phyloP scores from a whole-genome alignment of 345 rosid species.

The Populus deltoides region DNA sequence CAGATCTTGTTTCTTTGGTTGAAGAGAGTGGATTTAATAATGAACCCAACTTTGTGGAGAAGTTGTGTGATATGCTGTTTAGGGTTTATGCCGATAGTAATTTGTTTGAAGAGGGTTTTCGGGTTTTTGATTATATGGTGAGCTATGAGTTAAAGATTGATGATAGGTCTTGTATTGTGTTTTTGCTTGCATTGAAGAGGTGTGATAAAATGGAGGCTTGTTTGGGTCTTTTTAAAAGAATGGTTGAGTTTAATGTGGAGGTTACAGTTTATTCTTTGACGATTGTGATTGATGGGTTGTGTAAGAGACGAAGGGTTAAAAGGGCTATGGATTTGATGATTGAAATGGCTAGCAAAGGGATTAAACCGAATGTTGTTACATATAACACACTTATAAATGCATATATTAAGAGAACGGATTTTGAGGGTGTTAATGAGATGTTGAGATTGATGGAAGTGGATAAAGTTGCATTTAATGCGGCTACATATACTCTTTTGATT shows the following conservation, averaged over 20 bases:
- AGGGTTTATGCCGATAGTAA: constrained; percentile 64
- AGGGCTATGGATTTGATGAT: constrained; percentile 49
- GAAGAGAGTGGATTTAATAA: constrained; percentile 14
- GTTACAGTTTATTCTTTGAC: constrained; percentile 64
- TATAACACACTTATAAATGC: constrained; percentile 68
- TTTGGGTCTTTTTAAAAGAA: constrained; percentile 49
- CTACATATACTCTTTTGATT: constrained; percentile 59
- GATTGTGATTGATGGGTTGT: constrained; percentile 59
- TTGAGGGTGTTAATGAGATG: constrained; percentile 41
- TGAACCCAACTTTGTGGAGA: constrained; percentile 39
- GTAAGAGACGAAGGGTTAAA: constrained; percentile 55
- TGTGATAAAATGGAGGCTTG: constrained; percentile 41
- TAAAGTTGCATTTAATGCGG: constrained; percentile 47
- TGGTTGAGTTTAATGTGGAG: constrained; percentile 50
- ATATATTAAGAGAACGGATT: constrained; percentile 50
- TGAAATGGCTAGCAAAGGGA: constrained; percentile 46
- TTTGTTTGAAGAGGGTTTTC: constrained; percentile 52
- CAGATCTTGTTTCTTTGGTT: constrained; percentile 35
- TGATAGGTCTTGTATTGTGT: constrained; percentile 73
- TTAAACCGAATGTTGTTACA: constrained; percentile 59
- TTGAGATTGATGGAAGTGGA: constrained; percentile 63
- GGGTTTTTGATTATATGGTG: constrained; percentile 61
- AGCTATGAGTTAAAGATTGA: constrained; percentile 46
- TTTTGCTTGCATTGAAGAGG: constrained; percentile 61
- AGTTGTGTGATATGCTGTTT: constrained; percentile 57